Base-by-base conservation (phyloP, 2,329 filamentous ascomycete genomes). In the Penicillium glabrum region DNA sequence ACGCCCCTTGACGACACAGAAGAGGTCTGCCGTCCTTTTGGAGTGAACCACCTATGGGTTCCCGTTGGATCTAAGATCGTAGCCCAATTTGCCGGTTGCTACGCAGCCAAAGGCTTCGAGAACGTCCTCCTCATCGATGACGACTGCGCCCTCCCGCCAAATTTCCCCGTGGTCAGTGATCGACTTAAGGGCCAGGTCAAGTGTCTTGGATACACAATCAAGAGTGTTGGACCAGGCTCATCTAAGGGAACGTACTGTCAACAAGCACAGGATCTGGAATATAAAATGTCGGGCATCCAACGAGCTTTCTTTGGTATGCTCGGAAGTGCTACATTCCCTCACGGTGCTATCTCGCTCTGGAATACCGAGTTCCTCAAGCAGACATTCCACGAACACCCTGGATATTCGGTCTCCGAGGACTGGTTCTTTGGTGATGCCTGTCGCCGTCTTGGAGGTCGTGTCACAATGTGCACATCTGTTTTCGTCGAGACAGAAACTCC, bases 401-500 rank as follows among this genome's bases (percentile, higher is more conserved):
- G 80, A 0, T 82, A 80, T 62, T 77, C 72, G 1, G 76, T 82
- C 9, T 79, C 76, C 0, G 80, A 82, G 50, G 80, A 82, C 62
- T 82, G 80, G 80, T 82, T 80, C 67, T 80, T 82, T 39, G 80
- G 80, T 1, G 77, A 82, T 63, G 76, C 77, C 6, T 76, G 77
- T 39, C 72, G 79, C 14, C 67, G 74, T 26, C 67, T 79, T 16
- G 79, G 80, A 7, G 77, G 72, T 6, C 70, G 79, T 1, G 80
- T 81, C 56, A 70, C 72, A 29, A 80, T 82, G 78, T 81, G 79
- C 59, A 78, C 77, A 2, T 73, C 76, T 1, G 75, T 80, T 9
- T 82, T 82, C 46, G 80, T 82, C 19, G 79, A 82, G 59, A 82
- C 80, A 0, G 77, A 80, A 58, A 81, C 80, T 0, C 80, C 80